phyloP scores from a whole-genome alignment of 306 rosid species.

The Cucurbita pepo region DNA sequence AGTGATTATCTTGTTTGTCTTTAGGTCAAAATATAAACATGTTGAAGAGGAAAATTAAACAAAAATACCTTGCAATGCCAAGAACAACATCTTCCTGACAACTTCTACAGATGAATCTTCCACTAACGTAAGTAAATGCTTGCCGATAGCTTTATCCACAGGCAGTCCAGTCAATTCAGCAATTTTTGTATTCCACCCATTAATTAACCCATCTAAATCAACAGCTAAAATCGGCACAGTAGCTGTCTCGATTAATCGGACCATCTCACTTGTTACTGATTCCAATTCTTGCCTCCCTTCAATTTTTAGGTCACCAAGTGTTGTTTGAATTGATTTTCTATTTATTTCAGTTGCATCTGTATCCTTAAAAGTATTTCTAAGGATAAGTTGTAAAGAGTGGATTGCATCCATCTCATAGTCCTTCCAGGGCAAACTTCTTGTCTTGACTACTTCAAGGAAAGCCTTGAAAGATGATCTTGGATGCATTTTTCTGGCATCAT shows the following conservation, averaged over 20 bases:
- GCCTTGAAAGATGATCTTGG: conserved; percentile 97
- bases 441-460: conserved; percentile 80
- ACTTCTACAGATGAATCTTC: conserved; percentile 56
- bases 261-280: conserved; percentile 90
- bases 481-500: conserved; percentile 72
- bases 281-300: conserved; percentile 90
- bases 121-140: conserved; percentile 58
- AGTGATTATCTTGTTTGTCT: neutral
- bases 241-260: conserved; percentile 85
- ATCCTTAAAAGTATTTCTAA: conserved; percentile 71
- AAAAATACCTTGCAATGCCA: conserved; percentile 61
- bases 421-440: conserved; percentile 79
- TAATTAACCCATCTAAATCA: conserved; percentile 61
- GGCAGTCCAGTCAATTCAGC: conserved; percentile 84
- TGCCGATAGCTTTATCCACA: conserved; percentile 71
- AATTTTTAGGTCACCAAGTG: conserved; percentile 48
- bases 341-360: conserved; percentile 11
- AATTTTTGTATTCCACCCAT: conserved; percentile 87
- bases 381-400: conserved; percentile 89
- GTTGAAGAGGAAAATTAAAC: neutral
- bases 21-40: neutral
- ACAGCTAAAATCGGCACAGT: conserved; percentile 90
- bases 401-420: conserved; percentile 96
- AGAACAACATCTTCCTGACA: conserved; percentile 52
- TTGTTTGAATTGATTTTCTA: conserved; percentile 32